phyloP scores from a whole-genome alignment of 2,329 filamentous ascomycete species.

The Colletotrichum tamarilloi region DNA sequence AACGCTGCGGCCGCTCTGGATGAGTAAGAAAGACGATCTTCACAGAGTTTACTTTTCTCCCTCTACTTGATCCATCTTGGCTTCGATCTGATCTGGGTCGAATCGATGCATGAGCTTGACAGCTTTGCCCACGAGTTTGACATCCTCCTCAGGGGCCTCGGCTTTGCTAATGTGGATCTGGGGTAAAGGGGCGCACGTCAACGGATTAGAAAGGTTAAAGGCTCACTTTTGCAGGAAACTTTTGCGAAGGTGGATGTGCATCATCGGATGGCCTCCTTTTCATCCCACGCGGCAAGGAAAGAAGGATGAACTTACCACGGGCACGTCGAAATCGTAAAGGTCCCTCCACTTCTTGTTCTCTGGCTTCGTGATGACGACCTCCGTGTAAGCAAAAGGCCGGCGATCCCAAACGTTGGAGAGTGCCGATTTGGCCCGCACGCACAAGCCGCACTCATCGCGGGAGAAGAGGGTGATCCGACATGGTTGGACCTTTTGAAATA shows the following conservation, averaged over 20 bases:
- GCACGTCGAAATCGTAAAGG: constrained; percentile 84
- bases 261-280: not conserved
- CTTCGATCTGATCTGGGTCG: constrained; percentile 72
- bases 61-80: constrained; percentile 74
- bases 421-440: constrained; percentile 73
- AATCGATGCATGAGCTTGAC: constrained; percentile 85
- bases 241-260: not conserved
- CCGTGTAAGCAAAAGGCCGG: constrained; percentile 74
- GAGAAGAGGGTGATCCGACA: constrained; percentile 82
- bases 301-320: constrained; percentile 69
- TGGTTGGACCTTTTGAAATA: constrained; percentile 55
- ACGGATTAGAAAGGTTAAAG: not conserved
- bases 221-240: not conserved
- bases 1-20: constrained; percentile 1
- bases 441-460: constrained; percentile 77
- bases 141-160: constrained; percentile 60
- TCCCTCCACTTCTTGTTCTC: constrained; percentile 75
- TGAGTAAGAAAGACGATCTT: not conserved
- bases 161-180: constrained; percentile 73
- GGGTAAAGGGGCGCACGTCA: not conserved
- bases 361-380: constrained; percentile 75
- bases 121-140: constrained; percentile 67
- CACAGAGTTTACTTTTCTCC: constrained; percentile 28
- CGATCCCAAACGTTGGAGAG: constrained; percentile 75
- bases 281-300: not conserved